Base-by-base conservation (phyloP, 495 filamentous ascomycete genomes). In the Penicillium atrosanguineum region DNA sequence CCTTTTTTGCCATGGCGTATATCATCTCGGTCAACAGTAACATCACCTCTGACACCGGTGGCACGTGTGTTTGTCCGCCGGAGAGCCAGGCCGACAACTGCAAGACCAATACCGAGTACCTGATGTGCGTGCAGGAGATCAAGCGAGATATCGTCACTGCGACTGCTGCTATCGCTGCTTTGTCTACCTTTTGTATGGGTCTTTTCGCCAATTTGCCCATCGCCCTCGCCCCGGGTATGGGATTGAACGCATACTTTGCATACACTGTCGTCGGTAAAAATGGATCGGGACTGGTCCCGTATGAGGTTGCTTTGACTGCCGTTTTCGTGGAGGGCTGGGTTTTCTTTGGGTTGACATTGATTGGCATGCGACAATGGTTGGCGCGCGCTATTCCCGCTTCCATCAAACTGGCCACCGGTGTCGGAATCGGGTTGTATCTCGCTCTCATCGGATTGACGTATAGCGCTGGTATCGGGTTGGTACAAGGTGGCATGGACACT, bases 1-100 rank as follows among this genome's bases (percentile, higher is more conserved):
- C 89, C 44, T 91, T 92, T 76, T 91, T 91, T 71, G 88, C 88
- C 57, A 92, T 92, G 89, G 88, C 89, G 62, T 93, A 89, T 68
- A 87, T 88, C 53, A 88, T 89, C 63, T 81, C 85, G 48, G 84
- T 88, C 59, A 91, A 89, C 70, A 82, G 80, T 46, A 87, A 76
- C 59, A 88, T 90, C 65, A 80, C 84, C 48, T 76, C 85, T 46
- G 67, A 72, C 20, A 75, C 76, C 44, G 88, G 89, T 26, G 89
- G 88, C 16, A 88, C 86, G 14, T 92, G 89, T 59, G 79, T 88
- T n/a, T 93, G 89, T 62, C 77, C 79, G 48, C 49, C 62, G 14
- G 65, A 67, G 3, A 71, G 68, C 4, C 44, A 56, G 49, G 73
- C 79, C 31, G 79, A 81, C 21, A 58, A 76, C 37, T 91, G 85